Evolutionary conservation across 2,329 filamentous ascomycete species (phyloP), one percentile per base, ranked within the genome.

Genomic region (Raffaelea albimanens): DNA sequence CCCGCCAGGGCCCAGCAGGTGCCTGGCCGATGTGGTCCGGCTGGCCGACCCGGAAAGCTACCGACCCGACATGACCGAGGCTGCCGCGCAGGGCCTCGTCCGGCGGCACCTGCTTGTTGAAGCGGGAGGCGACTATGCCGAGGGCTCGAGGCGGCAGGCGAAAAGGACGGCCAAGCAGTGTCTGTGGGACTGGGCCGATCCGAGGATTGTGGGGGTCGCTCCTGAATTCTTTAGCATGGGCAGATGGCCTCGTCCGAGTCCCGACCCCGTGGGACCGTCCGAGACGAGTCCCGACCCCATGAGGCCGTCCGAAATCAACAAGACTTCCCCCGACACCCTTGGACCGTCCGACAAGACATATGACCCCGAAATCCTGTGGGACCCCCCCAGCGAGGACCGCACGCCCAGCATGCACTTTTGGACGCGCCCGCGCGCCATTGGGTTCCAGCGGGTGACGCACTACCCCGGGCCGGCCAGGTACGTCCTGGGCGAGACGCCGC

Each of bases 211-310:
- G 16, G 57, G 57, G 11, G 21, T n/a, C 39, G 43, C 54, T 45
- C 56, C 53, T 41, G 52, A 56, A 5, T 76, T 65, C 56, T 76
- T 72, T 59, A 58, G 61, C 52, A 57, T 76, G 40, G 62, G 69
- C 55, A 65, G 71, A 36, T 78, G 73, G 73, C 72, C 72, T 33
- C 40, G n/a, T n/a, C n/a, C n/a, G n/a, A n/a, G n/a, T n/a, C n/a
- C n/a, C n/a, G n/a, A n/a, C n/a, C n/a, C n/a, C n/a, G n/a, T n/a
- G n/a, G n/a, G n/a, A n/a, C n/a, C n/a, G n/a, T n/a, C n/a, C n/a
- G n/a, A n/a, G n/a, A n/a, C n/a, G n/a, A n/a, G n/a, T n/a, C n/a
- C n/a, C n/a, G n/a, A n/a, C n/a, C n/a, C n/a, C n/a, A n/a, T n/a
- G n/a, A n/a, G n/a, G n/a, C n/a, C n/a, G n/a, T n/a, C n/a, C n/a